phyloP scores from a whole-genome alignment of 163 green algal genomes.

The Chlamydomonas reinhardtii region DNA sequence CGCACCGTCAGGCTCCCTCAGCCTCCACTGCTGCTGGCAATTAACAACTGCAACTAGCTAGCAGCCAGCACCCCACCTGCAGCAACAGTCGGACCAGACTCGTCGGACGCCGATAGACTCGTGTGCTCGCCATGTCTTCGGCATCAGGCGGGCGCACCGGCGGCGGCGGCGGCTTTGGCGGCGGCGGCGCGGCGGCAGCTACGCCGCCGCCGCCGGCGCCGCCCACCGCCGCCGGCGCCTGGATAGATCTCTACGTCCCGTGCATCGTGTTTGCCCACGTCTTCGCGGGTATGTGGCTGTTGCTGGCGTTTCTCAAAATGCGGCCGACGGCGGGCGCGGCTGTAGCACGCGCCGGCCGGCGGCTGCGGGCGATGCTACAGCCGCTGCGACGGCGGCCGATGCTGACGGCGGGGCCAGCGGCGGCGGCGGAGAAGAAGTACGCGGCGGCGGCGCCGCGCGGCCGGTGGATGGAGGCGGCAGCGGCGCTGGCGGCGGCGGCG shows the following conservation, averaged over 20 bases:
- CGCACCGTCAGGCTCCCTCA: no score
- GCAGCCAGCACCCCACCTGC: no score
- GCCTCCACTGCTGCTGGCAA: no score
- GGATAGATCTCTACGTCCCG: constrained; percentile 33
- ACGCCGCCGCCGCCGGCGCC: no score
- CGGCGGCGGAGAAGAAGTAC: neutral
- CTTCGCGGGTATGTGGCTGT: constrained; percentile 22
- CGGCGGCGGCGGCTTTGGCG: no score
- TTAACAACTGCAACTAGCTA: no score
- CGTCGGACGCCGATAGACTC: no score
- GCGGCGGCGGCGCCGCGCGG: neutral
- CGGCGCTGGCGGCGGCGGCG: neutral
- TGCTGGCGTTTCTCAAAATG: constrained; percentile 27
- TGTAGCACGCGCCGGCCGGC: no score
- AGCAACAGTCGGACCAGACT: no score
- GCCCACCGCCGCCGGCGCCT: neutral
- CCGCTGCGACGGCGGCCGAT: neutral
- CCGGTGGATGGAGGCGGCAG: neutral
- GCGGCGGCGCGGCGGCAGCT: no score
- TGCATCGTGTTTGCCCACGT: constrained; percentile 45
- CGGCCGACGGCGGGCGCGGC: constrained; percentile 1
- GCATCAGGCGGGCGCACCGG: no score
- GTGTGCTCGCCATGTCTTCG: no score
- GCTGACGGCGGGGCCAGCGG: neutral
- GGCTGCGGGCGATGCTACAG: neutral